Evolutionary conservation across 2,329 filamentous ascomycete species (phyloP), one percentile per base, ranked within the genome.

Genomic region (Calonectria henricotiae): DNA sequence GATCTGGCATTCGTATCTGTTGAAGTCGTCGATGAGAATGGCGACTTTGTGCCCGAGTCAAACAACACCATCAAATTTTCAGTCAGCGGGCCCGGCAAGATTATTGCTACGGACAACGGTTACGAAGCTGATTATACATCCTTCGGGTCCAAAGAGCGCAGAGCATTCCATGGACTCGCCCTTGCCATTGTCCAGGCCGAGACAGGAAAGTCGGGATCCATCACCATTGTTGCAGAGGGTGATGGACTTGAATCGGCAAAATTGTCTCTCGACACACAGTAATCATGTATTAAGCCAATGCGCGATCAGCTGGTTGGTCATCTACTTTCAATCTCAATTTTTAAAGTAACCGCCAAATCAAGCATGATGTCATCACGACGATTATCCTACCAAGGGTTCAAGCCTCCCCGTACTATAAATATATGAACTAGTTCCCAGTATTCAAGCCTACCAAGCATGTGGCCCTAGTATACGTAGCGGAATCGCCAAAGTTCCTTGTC

Each of bases 401-500:
- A n/a, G 41, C n/a, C 6, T 46, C 7, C 12, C 43, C 20, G n/a
- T 12, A 46, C 11, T 46, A 11, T 9, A 46, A 23, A 12, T 8
- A 46, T 23, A 12, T 46, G n/a, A 30, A 8, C 13, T 30, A 17
- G 3, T 1, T 20, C 20, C 20, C 20, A 20, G 20, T 20, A 20
- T 20, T 20, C 20, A 20, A 20, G 20, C 20, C 20, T 20, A 20
- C 20, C 20, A 20, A 20, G 20, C 20, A 20, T 20, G 20, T 20
- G 20, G 20, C 20, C 8, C 55, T 77, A 80, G 65, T 81, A 85
- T 9, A 87, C 85, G 76, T 89, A 89, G 71, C 86, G 81, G 77
- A 89, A 89, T 69, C 86, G 85, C 20, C 83, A 73, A 74, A 89
- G 89, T 79, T 89, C 86, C 75, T 80, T 82, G 76, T 90, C 88